A percentile compares a stretch with the other conserved stretches of the same genome.
Evolutionary conservation across 163 green algal species (phyloP).

Genomic region (Chlorella variabilis): DNA sequence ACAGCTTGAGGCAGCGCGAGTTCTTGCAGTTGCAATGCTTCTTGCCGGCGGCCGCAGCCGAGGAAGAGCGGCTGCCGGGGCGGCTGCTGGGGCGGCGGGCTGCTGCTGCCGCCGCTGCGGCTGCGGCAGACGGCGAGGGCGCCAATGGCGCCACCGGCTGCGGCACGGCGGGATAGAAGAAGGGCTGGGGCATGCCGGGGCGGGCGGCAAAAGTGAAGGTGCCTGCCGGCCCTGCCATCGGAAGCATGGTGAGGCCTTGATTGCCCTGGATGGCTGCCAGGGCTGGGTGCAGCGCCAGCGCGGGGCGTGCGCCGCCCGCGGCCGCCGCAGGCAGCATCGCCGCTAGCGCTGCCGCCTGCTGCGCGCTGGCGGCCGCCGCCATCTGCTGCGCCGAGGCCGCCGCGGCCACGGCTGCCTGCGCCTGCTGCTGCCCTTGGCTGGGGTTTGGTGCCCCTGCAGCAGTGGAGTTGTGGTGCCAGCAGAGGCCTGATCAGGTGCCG

Average conservation of each 20-base stretch:
- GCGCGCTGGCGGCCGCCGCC: background rate
- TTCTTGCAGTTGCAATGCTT: constrained; percentile 92
- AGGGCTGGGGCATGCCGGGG: constrained; percentile 31
- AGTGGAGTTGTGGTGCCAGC: background rate
- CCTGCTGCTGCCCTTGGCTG: constrained; percentile 22
- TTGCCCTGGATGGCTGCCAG: constrained; percentile 31
- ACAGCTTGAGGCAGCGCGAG: constrained; percentile 87
- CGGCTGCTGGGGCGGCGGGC: constrained; percentile 10
- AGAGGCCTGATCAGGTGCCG: background rate
- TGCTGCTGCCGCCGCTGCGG: background rate
- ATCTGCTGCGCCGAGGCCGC: background rate
- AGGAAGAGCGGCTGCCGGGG: constrained; percentile 1
- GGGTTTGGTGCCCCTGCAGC: background rate
- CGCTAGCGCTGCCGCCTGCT: constrained; percentile 21
- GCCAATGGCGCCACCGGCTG: background rate
- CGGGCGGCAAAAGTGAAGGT: background rate
- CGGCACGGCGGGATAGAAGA: constrained; percentile 26
- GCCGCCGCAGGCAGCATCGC: background rate
- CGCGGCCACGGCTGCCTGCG: constrained; percentile 11
- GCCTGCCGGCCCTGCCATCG: background rate
- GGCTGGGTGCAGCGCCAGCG: constrained; percentile 13
- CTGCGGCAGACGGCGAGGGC: background rate
- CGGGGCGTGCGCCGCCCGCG: background rate
- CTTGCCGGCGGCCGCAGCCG: constrained; percentile 30
- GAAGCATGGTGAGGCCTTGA: constrained; percentile 1